A percentile compares a stretch with the other conserved stretches of the same genome.
phyloP scores from a whole-genome alignment of 768 basidiomycete species.

The Panaeolus papilionaceus region DNA sequence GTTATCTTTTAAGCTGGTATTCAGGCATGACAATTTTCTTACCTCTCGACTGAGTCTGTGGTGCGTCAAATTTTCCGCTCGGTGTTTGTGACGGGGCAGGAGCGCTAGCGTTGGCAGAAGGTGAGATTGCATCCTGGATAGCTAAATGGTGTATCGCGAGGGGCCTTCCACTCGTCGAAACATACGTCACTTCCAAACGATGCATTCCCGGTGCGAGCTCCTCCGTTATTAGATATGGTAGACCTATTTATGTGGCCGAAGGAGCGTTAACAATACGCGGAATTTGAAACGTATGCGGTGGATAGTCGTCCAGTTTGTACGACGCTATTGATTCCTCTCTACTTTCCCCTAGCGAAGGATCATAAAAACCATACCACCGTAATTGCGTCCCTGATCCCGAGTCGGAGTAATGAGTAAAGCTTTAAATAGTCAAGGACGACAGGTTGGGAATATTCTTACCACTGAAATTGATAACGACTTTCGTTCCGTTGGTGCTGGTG shows the following conservation, averaged over 20 bases:
- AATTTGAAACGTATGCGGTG: not conserved
- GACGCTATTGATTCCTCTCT: not conserved
- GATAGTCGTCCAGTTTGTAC: not conserved
- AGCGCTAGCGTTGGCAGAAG: not conserved
- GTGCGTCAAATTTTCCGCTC: too few relatives aligned
- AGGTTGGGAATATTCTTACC: not conserved
- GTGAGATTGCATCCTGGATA: not conserved
- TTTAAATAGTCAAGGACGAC: not conserved
- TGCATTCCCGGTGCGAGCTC: not conserved
- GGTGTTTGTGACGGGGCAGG: too few relatives aligned
- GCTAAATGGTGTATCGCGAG: not conserved
- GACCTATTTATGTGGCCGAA: not conserved
- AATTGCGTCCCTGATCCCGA: not conserved
- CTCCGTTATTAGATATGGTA: not conserved
- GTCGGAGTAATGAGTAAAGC: not conserved
- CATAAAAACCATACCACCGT: not conserved
- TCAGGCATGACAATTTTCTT: too few relatives aligned
- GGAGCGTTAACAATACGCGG: not conserved
- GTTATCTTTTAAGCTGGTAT: too few relatives aligned
- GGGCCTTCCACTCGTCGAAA: not conserved
- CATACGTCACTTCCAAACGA: not conserved
- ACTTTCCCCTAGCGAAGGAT: not conserved
- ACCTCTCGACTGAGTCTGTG: too few relatives aligned
- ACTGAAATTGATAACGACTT: not conserved
- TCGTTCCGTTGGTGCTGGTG: not conserved